Percentiles rank a stretch among this genome's conserved stretches.
These are phyloP conservation scores for Hyaloscypha bicolor DNA, from an alignment of 495 filamentous ascomycete genomes.

Conservation along the genomic window DNA sequence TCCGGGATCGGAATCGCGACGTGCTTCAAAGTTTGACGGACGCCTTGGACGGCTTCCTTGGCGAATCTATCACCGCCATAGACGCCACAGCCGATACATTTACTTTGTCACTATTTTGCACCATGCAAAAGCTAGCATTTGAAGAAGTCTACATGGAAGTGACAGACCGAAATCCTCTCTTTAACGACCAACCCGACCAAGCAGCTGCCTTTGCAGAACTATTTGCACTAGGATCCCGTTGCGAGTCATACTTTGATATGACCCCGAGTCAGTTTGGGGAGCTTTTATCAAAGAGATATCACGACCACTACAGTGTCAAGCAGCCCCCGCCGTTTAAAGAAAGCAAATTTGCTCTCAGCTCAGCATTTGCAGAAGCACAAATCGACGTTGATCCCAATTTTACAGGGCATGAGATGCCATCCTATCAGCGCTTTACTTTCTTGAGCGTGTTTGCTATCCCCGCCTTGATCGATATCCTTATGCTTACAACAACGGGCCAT, in stretches of 20 bases:
- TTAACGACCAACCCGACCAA: conserved; percentile 59
- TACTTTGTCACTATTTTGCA: conserved; percentile 56
- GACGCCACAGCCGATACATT: conserved; percentile 54
- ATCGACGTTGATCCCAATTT: conserved; percentile 57
- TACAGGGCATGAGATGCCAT: conserved; percentile 46
- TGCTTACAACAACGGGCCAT: conserved; percentile 59
- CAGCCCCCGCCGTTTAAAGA: conserved; percentile 49
- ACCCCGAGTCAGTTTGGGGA: conserved; percentile 56
- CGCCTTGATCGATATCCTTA: conserved; percentile 59
- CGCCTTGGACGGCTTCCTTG: neutral
- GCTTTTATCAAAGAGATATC: conserved; percentile 55
- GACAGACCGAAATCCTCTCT: conserved; percentile 60
- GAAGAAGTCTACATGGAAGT: conserved; percentile 64
- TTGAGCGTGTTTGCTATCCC: conserved; percentile 63
- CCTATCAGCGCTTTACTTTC: conserved; percentile 58
- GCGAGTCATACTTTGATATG: conserved; percentile 63
- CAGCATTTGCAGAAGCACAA: conserved; percentile 52
- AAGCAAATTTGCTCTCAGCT: conserved; percentile 29
- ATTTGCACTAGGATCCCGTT: conserved; percentile 61
- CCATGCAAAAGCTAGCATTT: conserved; percentile 55
- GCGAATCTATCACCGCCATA: conserved; percentile 34
- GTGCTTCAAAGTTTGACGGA: conserved; percentile 13
- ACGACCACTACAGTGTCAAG: conserved; percentile 45
- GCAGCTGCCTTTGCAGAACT: conserved; percentile 63
- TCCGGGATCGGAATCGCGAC: conserved; percentile 7